Evolutionary conservation across 2,329 filamentous ascomycete genomes (phyloP).

Genomic region (Aspergillus japonicus): DNA sequence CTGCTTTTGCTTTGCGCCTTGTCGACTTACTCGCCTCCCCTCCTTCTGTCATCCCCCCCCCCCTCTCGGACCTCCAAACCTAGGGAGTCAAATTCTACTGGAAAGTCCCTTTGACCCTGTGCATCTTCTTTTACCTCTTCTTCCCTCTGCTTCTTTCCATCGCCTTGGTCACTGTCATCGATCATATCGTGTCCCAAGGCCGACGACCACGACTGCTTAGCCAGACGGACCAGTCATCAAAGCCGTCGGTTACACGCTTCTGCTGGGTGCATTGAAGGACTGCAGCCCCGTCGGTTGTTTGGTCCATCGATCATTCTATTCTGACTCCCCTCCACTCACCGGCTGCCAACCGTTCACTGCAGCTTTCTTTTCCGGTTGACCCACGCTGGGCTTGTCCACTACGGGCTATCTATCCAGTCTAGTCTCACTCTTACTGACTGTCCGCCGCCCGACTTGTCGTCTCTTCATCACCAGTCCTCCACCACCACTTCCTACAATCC

Average conservation of each 20-base stretch:
- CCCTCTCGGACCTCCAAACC: not conserved
- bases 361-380: conserved; percentile 14
- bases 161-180: not conserved
- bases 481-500: conserved; percentile 6
- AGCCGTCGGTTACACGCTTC: conserved; percentile 17
- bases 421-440: conserved; percentile 7
- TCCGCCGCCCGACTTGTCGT: conserved; percentile 2
- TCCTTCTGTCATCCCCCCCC: conserved; percentile 4
- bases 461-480: not conserved
- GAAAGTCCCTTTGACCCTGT: not conserved
- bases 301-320: conserved; percentile 8
- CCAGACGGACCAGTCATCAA: conserved; percentile 7
- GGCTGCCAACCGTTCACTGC: conserved; percentile 20
- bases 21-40: not conserved
- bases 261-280: conserved; percentile 10
- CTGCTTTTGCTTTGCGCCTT: not conserved
- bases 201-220: not conserved
- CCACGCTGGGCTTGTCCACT: conserved; percentile 6
- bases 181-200: not conserved
- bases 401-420: not conserved
- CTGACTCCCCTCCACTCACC: conserved; percentile 22
- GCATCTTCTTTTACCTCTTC: not conserved
- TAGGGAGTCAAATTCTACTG: not conserved
- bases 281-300: conserved; percentile 17
- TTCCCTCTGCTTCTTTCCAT: not conserved